Percentiles rank a stretch among this genome's conserved stretches.
Evolutionary conservation across 2,329 filamentous ascomycete species (phyloP).

Genomic region (Arthroderma uncinatum): DNA sequence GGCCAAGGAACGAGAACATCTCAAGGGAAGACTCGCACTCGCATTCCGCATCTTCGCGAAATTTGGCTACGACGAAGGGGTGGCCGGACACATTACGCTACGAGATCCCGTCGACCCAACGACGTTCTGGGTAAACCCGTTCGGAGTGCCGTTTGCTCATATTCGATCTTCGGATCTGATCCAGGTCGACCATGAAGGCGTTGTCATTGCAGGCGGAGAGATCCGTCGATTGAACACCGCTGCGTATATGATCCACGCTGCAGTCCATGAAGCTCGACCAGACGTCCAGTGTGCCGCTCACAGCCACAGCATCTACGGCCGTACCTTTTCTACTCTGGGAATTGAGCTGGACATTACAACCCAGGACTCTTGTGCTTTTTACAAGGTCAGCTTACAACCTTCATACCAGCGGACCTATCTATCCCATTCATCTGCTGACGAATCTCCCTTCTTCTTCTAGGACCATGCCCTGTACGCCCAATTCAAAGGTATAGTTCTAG

Average conservation of each 20-base stretch:
- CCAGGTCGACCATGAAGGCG: conserved; percentile 49
- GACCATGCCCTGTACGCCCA: conserved; percentile 43
- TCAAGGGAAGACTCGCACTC: conserved; percentile 45
- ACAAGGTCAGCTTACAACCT: conserved; percentile 28
- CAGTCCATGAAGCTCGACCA: conserved; percentile 45
- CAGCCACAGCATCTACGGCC: conserved; percentile 44
- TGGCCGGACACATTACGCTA: conserved; percentile 54
- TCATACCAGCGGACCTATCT: background rate
- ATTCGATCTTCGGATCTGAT: conserved; percentile 58
- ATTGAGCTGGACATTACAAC: conserved; percentile 36
- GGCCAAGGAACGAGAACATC: conserved; percentile 40
- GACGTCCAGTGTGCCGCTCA: conserved; percentile 47
- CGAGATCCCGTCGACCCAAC: conserved; percentile 49
- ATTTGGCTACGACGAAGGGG: conserved; percentile 48
- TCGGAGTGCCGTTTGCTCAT: conserved; percentile 49
- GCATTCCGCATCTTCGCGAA: conserved; percentile 51
- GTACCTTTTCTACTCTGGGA: conserved; percentile 34
- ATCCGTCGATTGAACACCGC: conserved; percentile 38
- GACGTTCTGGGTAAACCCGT: conserved; percentile 58
- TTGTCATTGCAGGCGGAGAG: conserved; percentile 52
- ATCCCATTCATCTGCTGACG: background rate
- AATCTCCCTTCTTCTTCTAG: conserved; percentile 16
- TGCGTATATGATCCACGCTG: conserved; percentile 43
- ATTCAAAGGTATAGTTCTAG: conserved; percentile 45
- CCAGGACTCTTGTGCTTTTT: conserved; percentile 37